A percentile compares a stretch with the other conserved stretches of the same genome.
Conservation (phyloP, 2,329 filamentous ascomycete species). For the Fusarium pininemorale region DNA sequence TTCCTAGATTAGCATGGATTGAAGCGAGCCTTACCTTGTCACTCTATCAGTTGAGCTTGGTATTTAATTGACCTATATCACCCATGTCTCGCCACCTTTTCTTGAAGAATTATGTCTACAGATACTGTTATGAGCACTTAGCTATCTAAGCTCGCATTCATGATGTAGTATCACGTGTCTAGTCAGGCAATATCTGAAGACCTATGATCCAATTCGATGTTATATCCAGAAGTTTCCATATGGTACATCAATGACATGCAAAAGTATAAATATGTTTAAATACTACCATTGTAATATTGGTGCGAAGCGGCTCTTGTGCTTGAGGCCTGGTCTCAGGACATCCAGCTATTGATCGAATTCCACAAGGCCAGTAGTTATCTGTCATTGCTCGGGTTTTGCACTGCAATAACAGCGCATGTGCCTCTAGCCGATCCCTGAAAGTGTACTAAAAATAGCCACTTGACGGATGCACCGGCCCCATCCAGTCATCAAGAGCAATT, state of each 20-base stretch:
- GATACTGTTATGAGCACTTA: fast-evolving
- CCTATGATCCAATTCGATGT: fast-evolving
- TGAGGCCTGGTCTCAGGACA: fast-evolving
- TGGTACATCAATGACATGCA: fast-evolving
- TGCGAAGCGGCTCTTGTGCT: neutral
- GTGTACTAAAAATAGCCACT: neutral
- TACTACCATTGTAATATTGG: neutral
- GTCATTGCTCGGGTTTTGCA: neutral
- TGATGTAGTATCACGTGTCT: neutral
- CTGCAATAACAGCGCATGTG: neutral
- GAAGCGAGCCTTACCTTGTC: neutral
- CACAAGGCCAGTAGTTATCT: neutral
- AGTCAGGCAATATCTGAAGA: fast-evolving
- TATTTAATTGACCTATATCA: constrained; percentile 1
- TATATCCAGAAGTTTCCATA: no score
- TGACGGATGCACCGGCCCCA: neutral
- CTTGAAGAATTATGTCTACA: neutral
- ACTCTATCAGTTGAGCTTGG: neutral
- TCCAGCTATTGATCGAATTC: neutral
- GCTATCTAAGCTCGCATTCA: neutral
- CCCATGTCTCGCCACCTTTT: fast-evolving
- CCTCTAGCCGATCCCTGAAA: neutral
- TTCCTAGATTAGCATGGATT: neutral
- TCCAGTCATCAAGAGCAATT: neutral
- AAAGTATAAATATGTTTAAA: fast-evolving